phyloP scores from a whole-genome alignment of 1,284 basidiomycete genomes.

The Xerocomus nothofagi region DNA sequence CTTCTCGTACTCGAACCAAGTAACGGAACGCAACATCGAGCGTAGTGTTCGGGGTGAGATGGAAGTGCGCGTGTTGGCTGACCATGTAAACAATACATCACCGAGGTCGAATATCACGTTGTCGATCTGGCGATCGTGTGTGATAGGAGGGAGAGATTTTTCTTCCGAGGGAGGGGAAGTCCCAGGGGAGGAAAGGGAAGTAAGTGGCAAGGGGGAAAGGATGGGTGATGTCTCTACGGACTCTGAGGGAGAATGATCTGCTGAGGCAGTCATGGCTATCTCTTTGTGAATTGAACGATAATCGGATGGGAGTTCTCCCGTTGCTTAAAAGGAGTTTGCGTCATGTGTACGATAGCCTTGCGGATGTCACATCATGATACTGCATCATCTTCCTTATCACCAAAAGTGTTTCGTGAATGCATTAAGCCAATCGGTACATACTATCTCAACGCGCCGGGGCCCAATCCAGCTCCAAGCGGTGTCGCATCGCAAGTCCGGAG shows the following conservation, averaged over 20 bases:
- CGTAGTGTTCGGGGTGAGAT: conserved; percentile 16
- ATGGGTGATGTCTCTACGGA: conserved; percentile 3
- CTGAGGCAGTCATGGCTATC: conserved; percentile 5
- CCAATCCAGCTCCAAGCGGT: no score
- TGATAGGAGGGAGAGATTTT: neutral
- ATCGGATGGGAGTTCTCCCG: no score
- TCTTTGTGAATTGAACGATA: no score
- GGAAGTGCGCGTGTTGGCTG: conserved; percentile 19
- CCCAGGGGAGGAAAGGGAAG: conserved; percentile 2
- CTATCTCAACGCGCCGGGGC: no score
- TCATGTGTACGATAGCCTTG: no score
- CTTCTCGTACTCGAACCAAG: conserved; percentile 29
- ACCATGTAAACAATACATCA: conserved; percentile 29
- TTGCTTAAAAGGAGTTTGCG: no score
- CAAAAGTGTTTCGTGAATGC: no score
- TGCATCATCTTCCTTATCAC: no score
- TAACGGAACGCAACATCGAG: conserved; percentile 16
- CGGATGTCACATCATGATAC: no score
- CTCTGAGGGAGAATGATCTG: neutral
- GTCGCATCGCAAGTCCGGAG: no score
- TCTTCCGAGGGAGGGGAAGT: conserved; percentile 5
- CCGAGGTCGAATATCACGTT: conserved; percentile 27
- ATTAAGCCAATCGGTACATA: no score
- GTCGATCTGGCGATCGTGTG: conserved; percentile 20
- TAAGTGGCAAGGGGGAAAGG: neutral